phyloP scores from a whole-genome alignment of 2,329 filamentous ascomycete genomes.

The Fusarium pseudonygamai region DNA sequence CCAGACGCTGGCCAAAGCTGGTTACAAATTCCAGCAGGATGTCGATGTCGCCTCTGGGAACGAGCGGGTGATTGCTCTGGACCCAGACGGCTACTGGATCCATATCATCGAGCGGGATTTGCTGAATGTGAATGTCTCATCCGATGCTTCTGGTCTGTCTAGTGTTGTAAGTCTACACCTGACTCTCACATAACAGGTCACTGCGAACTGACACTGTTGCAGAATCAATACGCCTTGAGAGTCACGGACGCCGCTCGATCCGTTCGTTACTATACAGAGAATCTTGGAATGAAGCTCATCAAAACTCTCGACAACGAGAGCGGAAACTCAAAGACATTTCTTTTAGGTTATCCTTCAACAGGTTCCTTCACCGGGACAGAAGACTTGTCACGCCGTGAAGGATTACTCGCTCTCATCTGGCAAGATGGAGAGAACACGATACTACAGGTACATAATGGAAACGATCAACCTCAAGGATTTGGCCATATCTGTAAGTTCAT shows the following conservation, averaged over 20 bases:
- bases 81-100: neutral
- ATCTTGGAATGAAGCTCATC: neutral
- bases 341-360: neutral
- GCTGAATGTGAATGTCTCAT: fast-evolving
- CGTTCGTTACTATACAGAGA: neutral
- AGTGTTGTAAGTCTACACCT: neutral
- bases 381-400: neutral
- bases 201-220: neutral
- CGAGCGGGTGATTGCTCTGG: neutral
- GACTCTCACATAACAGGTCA: neutral
- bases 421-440: neutral
- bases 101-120: fast-evolving
- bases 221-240: neutral
- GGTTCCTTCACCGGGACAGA: neutral
- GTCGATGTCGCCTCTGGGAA: no score
- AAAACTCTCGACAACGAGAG: neutral
- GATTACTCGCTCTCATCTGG: neutral
- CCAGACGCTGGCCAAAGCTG: neutral
- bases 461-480: neutral
- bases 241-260: neutral
- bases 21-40: neutral
- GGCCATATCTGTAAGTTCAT: neutral
- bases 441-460: neutral
- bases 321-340: neutral
- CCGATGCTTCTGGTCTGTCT: neutral